Conservation (phyloP, 176 grass and related monocot species). For the Zea mays region DNA sequence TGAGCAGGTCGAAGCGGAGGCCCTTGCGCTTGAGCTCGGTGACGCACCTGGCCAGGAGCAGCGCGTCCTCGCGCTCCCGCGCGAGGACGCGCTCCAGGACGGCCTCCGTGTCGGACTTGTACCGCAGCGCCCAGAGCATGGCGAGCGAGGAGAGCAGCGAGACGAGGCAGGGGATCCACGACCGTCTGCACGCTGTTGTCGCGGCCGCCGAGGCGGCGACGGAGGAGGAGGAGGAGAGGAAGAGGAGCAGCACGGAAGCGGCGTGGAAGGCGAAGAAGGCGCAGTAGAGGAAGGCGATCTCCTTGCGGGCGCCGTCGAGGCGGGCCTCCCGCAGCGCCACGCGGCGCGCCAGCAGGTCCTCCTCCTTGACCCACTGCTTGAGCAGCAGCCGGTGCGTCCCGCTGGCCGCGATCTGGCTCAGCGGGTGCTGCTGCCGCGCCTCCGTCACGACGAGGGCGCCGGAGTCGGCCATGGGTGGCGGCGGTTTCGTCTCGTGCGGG, state of each 20-base stretch:
- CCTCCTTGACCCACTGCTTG: constrained; percentile 90
- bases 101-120: constrained; percentile 83
- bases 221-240: constrained; percentile 32
- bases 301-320: constrained; percentile 61
- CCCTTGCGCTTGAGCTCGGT: constrained; percentile 81
- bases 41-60: constrained; percentile 73
- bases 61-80: constrained; percentile 76
- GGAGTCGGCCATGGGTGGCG: constrained; percentile 26
- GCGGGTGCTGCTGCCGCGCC: constrained; percentile 38
- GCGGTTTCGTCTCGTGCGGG: background rate
- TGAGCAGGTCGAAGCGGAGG: constrained; percentile 77
- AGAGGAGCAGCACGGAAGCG: constrained; percentile 66
- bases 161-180: constrained; percentile 81
- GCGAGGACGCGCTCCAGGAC: constrained; percentile 64
- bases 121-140: constrained; percentile 85
- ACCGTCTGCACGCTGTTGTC: constrained; percentile 48
- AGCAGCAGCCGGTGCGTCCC: constrained; percentile 86
- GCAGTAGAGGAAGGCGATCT: constrained; percentile 83
- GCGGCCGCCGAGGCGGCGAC: background rate
- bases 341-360: constrained; percentile 71
- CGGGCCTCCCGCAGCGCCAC: constrained; percentile 79
- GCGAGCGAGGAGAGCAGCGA: constrained; percentile 70
- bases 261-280: constrained; percentile 84
- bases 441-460: constrained; percentile 3
- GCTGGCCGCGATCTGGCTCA: constrained; percentile 75